Evolutionary conservation across 73 alveolate genomes (phyloP).

Genomic region (Paraurostyla sp.): DNA sequence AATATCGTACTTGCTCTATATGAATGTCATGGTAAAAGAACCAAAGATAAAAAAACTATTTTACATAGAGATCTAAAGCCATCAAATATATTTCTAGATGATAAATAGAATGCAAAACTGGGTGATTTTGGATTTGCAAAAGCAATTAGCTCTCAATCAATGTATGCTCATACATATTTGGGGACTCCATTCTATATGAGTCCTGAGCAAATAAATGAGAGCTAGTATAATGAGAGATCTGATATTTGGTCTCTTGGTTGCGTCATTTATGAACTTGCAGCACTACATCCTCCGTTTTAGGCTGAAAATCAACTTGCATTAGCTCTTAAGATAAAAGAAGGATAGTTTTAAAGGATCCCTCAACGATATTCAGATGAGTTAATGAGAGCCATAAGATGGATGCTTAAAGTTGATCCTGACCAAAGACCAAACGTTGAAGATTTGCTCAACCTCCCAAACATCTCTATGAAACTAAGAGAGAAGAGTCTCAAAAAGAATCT

Average conservation of each 20-base stretch:
- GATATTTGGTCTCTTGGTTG: constrained; percentile 97
- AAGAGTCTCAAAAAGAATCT: constrained; percentile 69
- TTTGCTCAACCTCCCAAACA: constrained; percentile 83
- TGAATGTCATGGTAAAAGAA: constrained; percentile 90
- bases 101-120: constrained; percentile 84
- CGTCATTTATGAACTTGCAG: constrained; percentile 90
- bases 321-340: constrained; percentile 90
- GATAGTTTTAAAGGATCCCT: constrained; percentile 84
- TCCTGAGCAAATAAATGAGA: constrained; percentile 95
- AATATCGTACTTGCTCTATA: constrained; percentile 90
- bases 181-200: constrained; percentile 98
- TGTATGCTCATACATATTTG: constrained; percentile 93
- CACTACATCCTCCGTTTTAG: constrained; percentile 91
- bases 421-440: constrained; percentile 90
- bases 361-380: constrained; percentile 87
- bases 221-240: constrained; percentile 93
- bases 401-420: constrained; percentile 82
- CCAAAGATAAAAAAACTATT: constrained; percentile 85
- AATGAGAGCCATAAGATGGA: constrained; percentile 86
- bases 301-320: constrained; percentile 90
- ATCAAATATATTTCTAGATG: constrained; percentile 91
- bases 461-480: constrained; percentile 84
- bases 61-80: constrained; percentile 96
- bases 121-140: constrained; percentile 97
- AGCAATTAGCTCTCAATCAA: constrained; percentile 84